phyloP scores from a whole-genome alignment of 2,329 filamentous ascomycete species.

The Trichoderma endophyticum region DNA sequence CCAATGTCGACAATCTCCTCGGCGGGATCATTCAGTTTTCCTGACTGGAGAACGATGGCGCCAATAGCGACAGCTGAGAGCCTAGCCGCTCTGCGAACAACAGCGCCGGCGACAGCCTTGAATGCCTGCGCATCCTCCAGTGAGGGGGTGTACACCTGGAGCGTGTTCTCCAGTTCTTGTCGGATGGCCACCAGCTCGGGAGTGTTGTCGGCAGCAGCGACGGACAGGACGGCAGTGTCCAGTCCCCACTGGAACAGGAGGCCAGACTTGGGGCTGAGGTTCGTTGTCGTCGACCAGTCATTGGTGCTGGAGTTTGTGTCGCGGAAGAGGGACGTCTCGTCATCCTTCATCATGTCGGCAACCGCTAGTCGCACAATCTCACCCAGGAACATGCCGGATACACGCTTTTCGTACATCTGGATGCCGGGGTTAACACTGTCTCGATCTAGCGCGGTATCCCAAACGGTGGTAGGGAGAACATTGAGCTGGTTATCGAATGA shows the following conservation, averaged over 20 bases:
- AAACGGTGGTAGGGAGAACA: conserved; percentile 80
- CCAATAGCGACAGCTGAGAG: conserved; percentile 85
- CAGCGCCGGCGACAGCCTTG: conserved; percentile 75
- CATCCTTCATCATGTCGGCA: conserved; percentile 67
- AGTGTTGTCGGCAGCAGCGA: conserved; percentile 76
- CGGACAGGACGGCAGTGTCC: conserved; percentile 85
- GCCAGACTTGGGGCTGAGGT: conserved; percentile 60
- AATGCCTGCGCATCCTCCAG: conserved; percentile 85
- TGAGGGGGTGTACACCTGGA: conserved; percentile 72
- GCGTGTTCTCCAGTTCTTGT: conserved; percentile 71
- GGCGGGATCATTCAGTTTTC: conserved; percentile 60
- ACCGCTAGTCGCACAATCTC: conserved; percentile 83
- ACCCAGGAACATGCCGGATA: conserved; percentile 97
- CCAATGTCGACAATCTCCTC: conserved; percentile 82
- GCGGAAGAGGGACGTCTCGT: conserved; percentile 67
- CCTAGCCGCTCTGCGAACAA: conserved; percentile 84
- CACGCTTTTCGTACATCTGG: conserved; percentile 98
- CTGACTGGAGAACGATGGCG: conserved; percentile 77
- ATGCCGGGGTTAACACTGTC: conserved; percentile 87
- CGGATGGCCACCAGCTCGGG: conserved; percentile 69
- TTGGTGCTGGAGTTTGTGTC: conserved; percentile 71
- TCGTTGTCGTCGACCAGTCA: conserved; percentile 66
- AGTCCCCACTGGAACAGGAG: conserved; percentile 83
- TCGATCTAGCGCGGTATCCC: conserved; percentile 74
- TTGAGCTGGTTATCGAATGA: conserved; percentile 94